Percentiles rank a stretch among this genome's conserved stretches.
Conservation (phyloP, 768 basidiomycete genomes). For the Mycena vulgaris region DNA sequence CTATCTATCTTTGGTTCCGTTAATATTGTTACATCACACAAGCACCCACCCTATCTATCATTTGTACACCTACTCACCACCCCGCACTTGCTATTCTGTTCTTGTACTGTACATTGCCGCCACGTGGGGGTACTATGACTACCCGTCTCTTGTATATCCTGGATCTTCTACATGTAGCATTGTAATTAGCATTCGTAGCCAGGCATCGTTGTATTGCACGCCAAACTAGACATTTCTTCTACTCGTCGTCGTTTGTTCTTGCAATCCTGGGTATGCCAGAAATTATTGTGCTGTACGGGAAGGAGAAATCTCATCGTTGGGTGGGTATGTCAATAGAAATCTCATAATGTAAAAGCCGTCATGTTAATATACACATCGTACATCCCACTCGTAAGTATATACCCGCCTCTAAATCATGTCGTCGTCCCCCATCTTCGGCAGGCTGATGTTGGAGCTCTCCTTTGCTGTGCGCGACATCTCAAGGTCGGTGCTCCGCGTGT, state of each 20-base stretch:
- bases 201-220: too few species aligned
- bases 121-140: too few species aligned
- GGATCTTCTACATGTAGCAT: not conserved
- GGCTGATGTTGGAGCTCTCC: not conserved
- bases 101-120: not conserved
- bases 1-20: too few species aligned
- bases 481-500: not conserved
- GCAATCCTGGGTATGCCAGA: too few species aligned
- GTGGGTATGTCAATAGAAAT: too few species aligned
- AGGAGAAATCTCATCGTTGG: too few species aligned
- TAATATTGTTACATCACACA: not conserved
- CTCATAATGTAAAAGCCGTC: not conserved
- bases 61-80: not conserved
- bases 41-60: not conserved
- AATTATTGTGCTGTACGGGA: too few species aligned
- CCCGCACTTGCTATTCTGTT: not conserved
- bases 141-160: too few species aligned
- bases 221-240: not conserved
- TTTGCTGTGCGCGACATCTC: constrained; percentile 15
- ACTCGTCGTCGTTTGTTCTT: too few species aligned
- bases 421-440: constrained; percentile 8
- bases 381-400: not conserved
- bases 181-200: not conserved
- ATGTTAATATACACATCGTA: not conserved
- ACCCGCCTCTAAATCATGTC: not conserved